Conservation (phyloP, 352 stramenopile genomes). For the Pythium sukuiense region DNA sequence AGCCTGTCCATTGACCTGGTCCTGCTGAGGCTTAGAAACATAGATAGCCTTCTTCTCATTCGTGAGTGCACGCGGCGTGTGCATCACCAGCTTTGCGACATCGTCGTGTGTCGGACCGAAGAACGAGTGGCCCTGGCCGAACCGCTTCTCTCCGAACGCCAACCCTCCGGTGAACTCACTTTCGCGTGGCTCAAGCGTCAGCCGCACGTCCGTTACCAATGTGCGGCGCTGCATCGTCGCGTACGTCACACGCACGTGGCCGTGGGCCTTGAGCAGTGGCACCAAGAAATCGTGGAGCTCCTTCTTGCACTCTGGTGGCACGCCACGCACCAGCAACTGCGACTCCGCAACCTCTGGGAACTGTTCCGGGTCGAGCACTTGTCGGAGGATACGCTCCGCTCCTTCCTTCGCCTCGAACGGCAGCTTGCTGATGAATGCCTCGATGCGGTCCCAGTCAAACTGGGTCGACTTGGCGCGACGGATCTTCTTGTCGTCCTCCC, state of each 20-base stretch:
- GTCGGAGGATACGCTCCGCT: conserved; percentile 58
- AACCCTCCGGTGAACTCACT: conserved; percentile 57
- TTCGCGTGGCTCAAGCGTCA: conserved; percentile 77
- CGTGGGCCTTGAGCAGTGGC: conserved; percentile 71
- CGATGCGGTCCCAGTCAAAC: conserved; percentile 45
- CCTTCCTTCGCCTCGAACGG: conserved; percentile 71
- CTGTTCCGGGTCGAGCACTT: conserved; percentile 46
- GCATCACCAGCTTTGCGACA: conserved; percentile 65
- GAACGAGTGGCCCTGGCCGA: conserved; percentile 71
- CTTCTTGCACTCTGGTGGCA: conserved; percentile 52
- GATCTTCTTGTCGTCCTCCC: conserved; percentile 65
- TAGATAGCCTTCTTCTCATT: conserved; percentile 68
- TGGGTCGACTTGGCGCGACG: conserved; percentile 39
- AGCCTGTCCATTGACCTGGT: conserved; percentile 15
- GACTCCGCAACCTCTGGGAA: conserved; percentile 50
- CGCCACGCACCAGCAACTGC: conserved; percentile 64
- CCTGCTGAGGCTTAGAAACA: conserved; percentile 58
- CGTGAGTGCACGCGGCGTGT: conserved; percentile 53
- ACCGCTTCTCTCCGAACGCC: conserved; percentile 56
- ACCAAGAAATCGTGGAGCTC: conserved; percentile 65
- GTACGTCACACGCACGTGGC: conserved; percentile 66
- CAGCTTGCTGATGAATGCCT: conserved; percentile 58
- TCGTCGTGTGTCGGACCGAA: conserved; percentile 64
- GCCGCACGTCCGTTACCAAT: conserved; percentile 71
- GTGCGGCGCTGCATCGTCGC: conserved; percentile 69